Base-by-base conservation (phyloP, 345 rosid species). In the Pseudoturritis turrita region DNA sequence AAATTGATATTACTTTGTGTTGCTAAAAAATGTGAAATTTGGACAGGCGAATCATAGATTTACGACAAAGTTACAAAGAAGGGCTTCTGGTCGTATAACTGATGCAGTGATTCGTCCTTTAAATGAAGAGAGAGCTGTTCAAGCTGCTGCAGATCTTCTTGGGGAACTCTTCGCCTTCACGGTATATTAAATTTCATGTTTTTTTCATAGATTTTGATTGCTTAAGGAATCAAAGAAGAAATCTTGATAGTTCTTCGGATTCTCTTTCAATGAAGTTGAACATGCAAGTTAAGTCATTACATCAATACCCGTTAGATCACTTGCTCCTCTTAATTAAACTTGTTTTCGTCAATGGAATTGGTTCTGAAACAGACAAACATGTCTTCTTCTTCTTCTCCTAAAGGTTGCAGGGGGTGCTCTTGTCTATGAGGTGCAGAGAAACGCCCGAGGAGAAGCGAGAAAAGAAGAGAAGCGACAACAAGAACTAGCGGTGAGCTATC, bases 121-220 rank as follows among this genome's bases (percentile, higher is more conserved):
- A 65, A 60, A 92, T 50, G 93, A 87, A 84, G 96, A 88, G 79
- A 85, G 86, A 78, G 98, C 97, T 68, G 84, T 92, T 65, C 96
- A 90, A 68, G 91, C 85, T 63, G 90, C 97, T 62, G 88, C 90
- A 2, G 96, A 87, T 84, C 97, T 90, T 79, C 80, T 88, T 4
- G 97, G 96, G 18, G 98, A 92, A 77, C 65, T 92, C 45, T 92
- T 92, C 43, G 84, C 89, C 37, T 92, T 92, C 76, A 35, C 88
- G 81, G 98, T 92, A 87, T 35, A 37, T 68, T n/a, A 15, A 49
- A 10, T 35, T 61, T 49, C 61, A 49, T 71, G 25, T 55, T 71
- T 76, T 57, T n/a, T 70, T n/a, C 0, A 18, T 33, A 11, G 7
- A 23, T 70, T 60, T 18, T 33, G 11, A 35, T 46, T 8, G 29